phyloP scores from a whole-genome alignment of 176 grass and related monocot species.

The Typha latifolia region DNA sequence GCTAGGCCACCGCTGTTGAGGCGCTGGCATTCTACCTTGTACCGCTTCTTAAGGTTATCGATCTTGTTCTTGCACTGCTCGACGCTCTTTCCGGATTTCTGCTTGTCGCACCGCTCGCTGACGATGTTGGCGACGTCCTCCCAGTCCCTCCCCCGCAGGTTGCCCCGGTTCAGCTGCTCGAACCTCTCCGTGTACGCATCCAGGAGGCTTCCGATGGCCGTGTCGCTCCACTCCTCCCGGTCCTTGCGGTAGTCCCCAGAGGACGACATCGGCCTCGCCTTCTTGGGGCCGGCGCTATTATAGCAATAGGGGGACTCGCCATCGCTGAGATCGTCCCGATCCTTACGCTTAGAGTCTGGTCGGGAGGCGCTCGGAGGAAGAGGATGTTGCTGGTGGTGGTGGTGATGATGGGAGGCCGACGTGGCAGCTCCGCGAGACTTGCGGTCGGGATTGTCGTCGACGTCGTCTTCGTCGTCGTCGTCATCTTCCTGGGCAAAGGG shows the following conservation, averaged over 20 bases:
- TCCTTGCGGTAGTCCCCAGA: constrained; percentile 75
- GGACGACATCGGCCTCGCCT: constrained; percentile 22
- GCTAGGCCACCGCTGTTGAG: constrained; percentile 20
- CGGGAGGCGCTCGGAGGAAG: not conserved
- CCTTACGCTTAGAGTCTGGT: constrained; percentile 41
- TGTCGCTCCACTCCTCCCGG: constrained; percentile 95
- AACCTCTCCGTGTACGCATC: constrained; percentile 72
- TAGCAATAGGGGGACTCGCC: constrained; percentile 70
- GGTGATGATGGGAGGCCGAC: not conserved
- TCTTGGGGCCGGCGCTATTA: constrained; percentile 29
- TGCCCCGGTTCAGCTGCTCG: constrained; percentile 80
- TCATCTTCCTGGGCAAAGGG: constrained; percentile 31
- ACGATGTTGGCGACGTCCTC: constrained; percentile 66
- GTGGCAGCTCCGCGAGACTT: not conserved
- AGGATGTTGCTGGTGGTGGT: not conserved
- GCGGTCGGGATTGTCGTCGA: constrained; percentile 23
- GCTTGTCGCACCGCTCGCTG: constrained; percentile 30
- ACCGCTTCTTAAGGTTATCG: constrained; percentile 94
- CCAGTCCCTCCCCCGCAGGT: constrained; percentile 85
- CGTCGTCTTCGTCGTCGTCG: constrained; percentile 32
- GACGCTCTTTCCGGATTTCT: constrained; percentile 52
- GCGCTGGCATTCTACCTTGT: constrained; percentile 94
- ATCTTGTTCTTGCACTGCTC: constrained; percentile 99
- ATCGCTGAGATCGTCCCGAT: constrained; percentile 68
- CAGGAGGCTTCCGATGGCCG: constrained; percentile 65